Evolutionary conservation across 2,329 filamentous ascomycete species (phyloP).

Genomic region (Plectosphaerella cucumerina): DNA sequence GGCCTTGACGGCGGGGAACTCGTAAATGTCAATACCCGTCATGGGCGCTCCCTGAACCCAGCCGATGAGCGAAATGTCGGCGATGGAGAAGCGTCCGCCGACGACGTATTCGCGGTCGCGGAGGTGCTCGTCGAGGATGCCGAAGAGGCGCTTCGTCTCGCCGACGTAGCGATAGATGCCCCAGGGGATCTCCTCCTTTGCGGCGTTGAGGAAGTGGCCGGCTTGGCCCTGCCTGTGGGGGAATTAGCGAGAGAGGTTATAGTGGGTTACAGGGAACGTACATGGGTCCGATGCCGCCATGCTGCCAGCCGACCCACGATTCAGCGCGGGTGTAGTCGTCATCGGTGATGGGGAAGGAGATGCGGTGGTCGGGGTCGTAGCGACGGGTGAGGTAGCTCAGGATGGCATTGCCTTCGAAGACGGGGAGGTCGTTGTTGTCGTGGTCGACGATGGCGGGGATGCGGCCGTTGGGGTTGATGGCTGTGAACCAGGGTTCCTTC

Average conservation of each 20-base stretch:
- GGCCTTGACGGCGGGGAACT: constrained; percentile 61
- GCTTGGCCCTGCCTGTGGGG: constrained; percentile 64
- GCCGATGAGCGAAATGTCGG: constrained; percentile 68
- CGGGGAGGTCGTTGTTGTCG: constrained; percentile 53
- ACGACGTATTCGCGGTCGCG: constrained; percentile 44
- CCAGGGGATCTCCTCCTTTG: constrained; percentile 67
- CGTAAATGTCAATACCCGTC: constrained; percentile 57
- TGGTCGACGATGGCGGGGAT: constrained; percentile 66
- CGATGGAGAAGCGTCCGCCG: constrained; percentile 61
- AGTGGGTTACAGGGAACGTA: constrained; percentile 8
- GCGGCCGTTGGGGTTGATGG: constrained; percentile 59
- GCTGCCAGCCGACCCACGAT: constrained; percentile 64
- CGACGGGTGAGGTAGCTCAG: constrained; percentile 68
- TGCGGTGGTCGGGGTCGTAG: constrained; percentile 57
- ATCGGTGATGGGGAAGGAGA: constrained; percentile 32
- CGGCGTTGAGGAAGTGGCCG: constrained; percentile 67
- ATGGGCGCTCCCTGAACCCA: constrained; percentile 57
- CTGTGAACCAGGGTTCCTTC: constrained; percentile 64
- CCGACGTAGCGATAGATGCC: constrained; percentile 70
- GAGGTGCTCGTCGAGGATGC: constrained; percentile 66
- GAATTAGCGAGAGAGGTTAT: neutral
- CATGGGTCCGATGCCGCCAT: constrained; percentile 68
- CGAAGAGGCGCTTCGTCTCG: constrained; percentile 71
- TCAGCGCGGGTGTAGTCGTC: constrained; percentile 29
- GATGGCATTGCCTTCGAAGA: constrained; percentile 75